These are phyloP conservation scores for Musa schizocarpa DNA, from an alignment of 176 grass and related monocot genomes.

Conservation along the genomic window DNA sequence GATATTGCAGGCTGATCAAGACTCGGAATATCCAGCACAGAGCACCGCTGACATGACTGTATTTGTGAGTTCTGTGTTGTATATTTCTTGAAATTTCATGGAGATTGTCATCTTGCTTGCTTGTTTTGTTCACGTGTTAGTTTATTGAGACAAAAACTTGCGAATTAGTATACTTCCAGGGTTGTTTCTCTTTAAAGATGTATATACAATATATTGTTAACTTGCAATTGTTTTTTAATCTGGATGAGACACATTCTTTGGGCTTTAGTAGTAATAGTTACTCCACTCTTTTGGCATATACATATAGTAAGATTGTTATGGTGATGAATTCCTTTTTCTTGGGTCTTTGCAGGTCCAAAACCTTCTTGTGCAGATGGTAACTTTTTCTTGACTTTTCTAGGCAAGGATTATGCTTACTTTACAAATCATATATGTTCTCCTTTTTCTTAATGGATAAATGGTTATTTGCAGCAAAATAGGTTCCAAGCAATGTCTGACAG, in stretches of 20 bases:
- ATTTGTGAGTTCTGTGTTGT: conserved; percentile 57
- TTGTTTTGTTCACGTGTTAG: neutral
- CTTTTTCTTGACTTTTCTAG: conserved; percentile 12
- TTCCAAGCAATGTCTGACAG: conserved; percentile 87
- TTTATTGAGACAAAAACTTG: conserved; percentile 3
- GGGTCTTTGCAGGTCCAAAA: conserved; percentile 72
- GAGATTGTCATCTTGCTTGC: neutral
- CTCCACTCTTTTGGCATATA: no score
- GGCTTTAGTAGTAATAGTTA: no score
- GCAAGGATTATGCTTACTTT: conserved; percentile 12
- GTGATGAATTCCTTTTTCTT: conserved; percentile 12
- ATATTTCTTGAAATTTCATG: conserved; percentile 14
- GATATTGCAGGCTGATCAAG: conserved; percentile 46
- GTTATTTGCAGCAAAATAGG: conserved; percentile 71
- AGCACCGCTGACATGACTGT: conserved; percentile 81
- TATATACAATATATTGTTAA: no score
- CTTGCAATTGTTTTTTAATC: no score
- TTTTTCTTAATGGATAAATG: conserved; percentile 9
- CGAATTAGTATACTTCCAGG: neutral
- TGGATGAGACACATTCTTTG: no score
- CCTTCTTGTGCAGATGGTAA: conserved; percentile 87
- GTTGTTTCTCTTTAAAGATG: no score
- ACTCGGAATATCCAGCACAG: conserved; percentile 61
- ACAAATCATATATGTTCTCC: conserved; percentile 3
- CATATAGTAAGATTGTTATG: neutral